A percentile compares a stretch with the other conserved stretches of the same genome.
These are phyloP conservation scores for Euryodendron excelsum DNA, from an alignment of 148 eudicot species.

Conservation along the genomic window DNA sequence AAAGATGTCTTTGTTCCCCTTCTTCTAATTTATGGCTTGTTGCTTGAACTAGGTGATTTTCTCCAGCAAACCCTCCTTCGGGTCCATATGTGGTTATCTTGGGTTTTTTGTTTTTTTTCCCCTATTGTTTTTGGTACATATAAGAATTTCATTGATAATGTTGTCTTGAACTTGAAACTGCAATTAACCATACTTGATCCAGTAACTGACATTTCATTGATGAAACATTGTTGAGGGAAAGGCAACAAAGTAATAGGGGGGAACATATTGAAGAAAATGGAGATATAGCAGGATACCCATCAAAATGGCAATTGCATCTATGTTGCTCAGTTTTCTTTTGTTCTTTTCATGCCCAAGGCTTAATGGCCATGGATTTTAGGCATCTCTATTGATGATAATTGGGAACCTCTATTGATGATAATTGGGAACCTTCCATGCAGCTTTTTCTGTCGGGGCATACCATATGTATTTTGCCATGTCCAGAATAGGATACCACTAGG, in stretches of 20 bases:
- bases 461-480: neutral
- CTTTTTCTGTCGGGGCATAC: too few species aligned
- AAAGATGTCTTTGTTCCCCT: neutral
- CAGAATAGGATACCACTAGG: neutral
- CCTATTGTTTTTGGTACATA: neutral
- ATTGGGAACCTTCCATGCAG: neutral
- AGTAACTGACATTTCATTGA: neutral
- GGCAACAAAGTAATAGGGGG: neutral
- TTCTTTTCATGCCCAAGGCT: neutral
- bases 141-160: neutral
- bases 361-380: neutral
- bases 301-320: neutral
- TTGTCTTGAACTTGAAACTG: neutral
- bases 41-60: too few species aligned
- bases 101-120: neutral
- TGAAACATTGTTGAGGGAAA: neutral
- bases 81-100: neutral
- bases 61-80: neutral
- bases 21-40: neutral
- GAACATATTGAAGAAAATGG: neutral
- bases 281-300: neutral
- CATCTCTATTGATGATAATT: too few species aligned
- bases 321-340: too few species aligned
- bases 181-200: neutral
- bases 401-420: too few species aligned